A percentile compares a stretch with the other conserved stretches of the same genome.
Evolutionary conservation across 1,284 basidiomycete genomes (phyloP).

Genomic region (Sporisorium sorghi): DNA sequence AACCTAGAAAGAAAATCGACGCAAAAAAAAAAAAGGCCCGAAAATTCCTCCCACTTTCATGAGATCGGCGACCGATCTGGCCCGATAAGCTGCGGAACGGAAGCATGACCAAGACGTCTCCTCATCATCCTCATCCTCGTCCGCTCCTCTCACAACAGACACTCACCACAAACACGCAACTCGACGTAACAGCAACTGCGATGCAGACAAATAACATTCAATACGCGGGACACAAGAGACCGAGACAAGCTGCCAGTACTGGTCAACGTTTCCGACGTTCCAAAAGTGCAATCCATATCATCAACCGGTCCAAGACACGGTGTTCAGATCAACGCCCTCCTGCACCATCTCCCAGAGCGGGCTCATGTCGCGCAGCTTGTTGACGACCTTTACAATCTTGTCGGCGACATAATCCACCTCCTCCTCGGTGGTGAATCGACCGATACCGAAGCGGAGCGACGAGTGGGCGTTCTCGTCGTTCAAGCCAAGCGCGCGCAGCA

Average conservation of each 20-base stretch:
- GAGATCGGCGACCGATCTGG: no score
- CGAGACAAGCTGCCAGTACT: background rate
- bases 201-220: background rate
- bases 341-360: slow-evolving; percentile 69
- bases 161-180: background rate
- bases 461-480: slow-evolving; percentile 99
- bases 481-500: slow-evolving; percentile 89
- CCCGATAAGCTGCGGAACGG: no score
- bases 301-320: slow-evolving; percentile 84
- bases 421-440: slow-evolving; percentile 96
- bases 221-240: background rate
- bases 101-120: no score
- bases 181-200: background rate
- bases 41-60: no score
- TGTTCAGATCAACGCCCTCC: slow-evolving; percentile 87
- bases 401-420: slow-evolving; percentile 95
- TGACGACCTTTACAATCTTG: slow-evolving; percentile 88
- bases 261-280: background rate
- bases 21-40: no score
- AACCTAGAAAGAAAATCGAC: no score
- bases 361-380: slow-evolving; percentile 78
- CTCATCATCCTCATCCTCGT: no score
- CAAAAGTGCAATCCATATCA: background rate
- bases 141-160: no score
- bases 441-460: slow-evolving; percentile 95